Evolutionary conservation across 2,329 filamentous ascomycete genomes (phyloP).

Genomic region (Botrytis galanthina): DNA sequence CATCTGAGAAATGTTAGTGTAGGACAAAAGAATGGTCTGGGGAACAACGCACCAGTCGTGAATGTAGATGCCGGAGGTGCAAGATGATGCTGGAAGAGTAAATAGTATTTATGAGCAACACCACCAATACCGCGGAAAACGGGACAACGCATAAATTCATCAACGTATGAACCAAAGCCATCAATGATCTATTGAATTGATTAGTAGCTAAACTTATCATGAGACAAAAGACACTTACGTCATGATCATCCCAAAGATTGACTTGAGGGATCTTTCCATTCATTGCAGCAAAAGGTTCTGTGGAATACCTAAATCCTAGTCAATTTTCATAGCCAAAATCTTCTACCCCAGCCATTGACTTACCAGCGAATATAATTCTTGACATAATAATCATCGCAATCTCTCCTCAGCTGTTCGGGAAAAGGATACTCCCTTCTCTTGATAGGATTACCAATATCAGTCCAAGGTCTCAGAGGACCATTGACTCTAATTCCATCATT

Average conservation of each 20-base stretch:
- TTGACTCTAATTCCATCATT: slow-evolving; percentile 87
- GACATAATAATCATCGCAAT: slow-evolving; percentile 88
- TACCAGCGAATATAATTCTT: slow-evolving; percentile 80
- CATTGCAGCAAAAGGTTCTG: slow-evolving; percentile 78
- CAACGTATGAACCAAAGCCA: slow-evolving; percentile 89
- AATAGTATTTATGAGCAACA: slow-evolving; percentile 94
- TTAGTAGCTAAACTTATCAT: background rate
- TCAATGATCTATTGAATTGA: slow-evolving; percentile 62
- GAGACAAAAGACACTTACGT: slow-evolving; percentile 47
- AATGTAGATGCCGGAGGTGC: slow-evolving; percentile 82
- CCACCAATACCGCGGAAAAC: slow-evolving; percentile 92
- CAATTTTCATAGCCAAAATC: slow-evolving; percentile 31
- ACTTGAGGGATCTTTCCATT: slow-evolving; percentile 93
- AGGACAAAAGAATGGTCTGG: background rate
- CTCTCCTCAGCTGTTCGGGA: slow-evolving; percentile 71
- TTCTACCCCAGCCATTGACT: slow-evolving; percentile 44
- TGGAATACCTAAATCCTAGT: slow-evolving; percentile 69
- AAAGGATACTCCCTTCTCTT: slow-evolving; percentile 80
- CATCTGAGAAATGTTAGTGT: slow-evolving; percentile 37
- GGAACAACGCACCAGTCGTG: slow-evolving; percentile 63
- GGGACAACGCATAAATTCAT: slow-evolving; percentile 88
- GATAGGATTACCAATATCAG: slow-evolving; percentile 75
- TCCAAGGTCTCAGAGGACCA: slow-evolving; percentile 80
- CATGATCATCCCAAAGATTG: slow-evolving; percentile 98
- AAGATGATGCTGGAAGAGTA: slow-evolving; percentile 95